A percentile compares a stretch with the other conserved stretches of the same genome.
Conservation (phyloP, 148 eudicot genomes). For the Pharnaceum exiguum region DNA sequence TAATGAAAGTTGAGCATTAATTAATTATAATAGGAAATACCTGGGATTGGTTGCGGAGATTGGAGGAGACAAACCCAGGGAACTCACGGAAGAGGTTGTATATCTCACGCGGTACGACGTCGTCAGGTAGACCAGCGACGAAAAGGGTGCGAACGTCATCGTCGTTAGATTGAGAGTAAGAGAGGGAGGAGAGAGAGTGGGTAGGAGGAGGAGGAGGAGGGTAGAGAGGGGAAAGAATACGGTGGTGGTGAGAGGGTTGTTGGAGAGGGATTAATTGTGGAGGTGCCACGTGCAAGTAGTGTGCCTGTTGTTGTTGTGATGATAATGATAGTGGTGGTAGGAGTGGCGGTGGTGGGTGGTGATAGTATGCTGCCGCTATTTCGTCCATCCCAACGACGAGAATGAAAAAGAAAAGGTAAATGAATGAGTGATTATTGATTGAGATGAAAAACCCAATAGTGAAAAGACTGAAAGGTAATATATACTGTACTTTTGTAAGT, state of each 20-base stretch:
- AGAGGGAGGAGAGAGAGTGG: conserved; percentile 22
- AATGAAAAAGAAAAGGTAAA: too few relatives aligned
- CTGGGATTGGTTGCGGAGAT: conserved; percentile 55
- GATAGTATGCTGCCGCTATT: too few relatives aligned
- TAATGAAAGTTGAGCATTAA: neutral
- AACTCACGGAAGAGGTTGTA: conserved; percentile 81
- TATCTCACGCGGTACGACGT: conserved; percentile 73
- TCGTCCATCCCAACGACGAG: too few relatives aligned
- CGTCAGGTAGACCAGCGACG: conserved; percentile 78
- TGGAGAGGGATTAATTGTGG: conserved; percentile 19
- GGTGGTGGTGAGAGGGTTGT: conserved; percentile 24
- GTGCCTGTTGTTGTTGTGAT: too few relatives aligned
- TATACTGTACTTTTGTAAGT: too few relatives aligned
- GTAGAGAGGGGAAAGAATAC: conserved; percentile 10
- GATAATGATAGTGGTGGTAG: conserved; percentile 19
- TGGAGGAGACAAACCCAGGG: conserved; percentile 69
- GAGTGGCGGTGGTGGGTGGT: conserved; percentile 26
- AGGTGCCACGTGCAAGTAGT: too few relatives aligned
- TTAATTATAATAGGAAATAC: conserved; percentile 12
- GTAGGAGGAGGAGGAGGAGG: conserved; percentile 15
- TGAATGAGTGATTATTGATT: conserved; percentile 22
- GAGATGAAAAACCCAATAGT: too few relatives aligned
- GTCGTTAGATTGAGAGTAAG: conserved; percentile 26
- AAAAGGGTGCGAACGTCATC: conserved; percentile 77
- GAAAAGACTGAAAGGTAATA: too few relatives aligned